These are phyloP conservation scores for Pseudogymnoascus sp. DNA, from an alignment of 2,329 filamentous ascomycete genomes.

Conservation along the genomic window DNA sequence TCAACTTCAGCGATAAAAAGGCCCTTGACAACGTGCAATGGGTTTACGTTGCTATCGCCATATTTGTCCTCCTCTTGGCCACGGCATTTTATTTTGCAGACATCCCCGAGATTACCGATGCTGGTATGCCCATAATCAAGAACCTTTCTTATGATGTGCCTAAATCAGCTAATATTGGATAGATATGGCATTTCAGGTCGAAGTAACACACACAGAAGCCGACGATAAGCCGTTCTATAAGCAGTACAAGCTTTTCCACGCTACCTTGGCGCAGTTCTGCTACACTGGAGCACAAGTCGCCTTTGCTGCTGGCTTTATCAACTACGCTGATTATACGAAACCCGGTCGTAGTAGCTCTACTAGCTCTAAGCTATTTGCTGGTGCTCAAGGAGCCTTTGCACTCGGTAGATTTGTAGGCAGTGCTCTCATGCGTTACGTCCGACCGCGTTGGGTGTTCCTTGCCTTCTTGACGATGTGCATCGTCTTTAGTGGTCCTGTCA, in stretches of 20 bases:
- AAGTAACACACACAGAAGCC: slow-evolving; percentile 30
- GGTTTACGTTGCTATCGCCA: slow-evolving; percentile 54
- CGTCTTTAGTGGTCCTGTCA: slow-evolving; percentile 41
- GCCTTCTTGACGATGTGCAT: slow-evolving; percentile 44
- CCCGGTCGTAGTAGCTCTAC: slow-evolving; percentile 23
- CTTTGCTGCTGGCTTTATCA: slow-evolving; percentile 61
- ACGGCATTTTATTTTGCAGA: slow-evolving; percentile 49
- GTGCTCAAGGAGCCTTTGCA: slow-evolving; percentile 66
- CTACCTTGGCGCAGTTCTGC: slow-evolving; percentile 65
- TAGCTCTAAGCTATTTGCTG: slow-evolving; percentile 52
- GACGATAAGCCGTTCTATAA: slow-evolving; percentile 55
- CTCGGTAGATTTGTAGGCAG: slow-evolving; percentile 62
- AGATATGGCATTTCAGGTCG: slow-evolving; percentile 24
- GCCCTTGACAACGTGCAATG: slow-evolving; percentile 52
- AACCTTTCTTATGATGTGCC: not conserved
- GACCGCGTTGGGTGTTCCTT: slow-evolving; percentile 59
- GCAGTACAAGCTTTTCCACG: slow-evolving; percentile 68
- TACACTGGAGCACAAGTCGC: slow-evolving; percentile 65
- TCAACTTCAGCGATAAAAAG: slow-evolving; percentile 46
- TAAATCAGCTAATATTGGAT: slow-evolving; percentile 13
- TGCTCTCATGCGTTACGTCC: slow-evolving; percentile 52
- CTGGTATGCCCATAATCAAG: slow-evolving; percentile 47
- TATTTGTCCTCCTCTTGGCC: slow-evolving; percentile 48
- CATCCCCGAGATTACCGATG: slow-evolving; percentile 46
- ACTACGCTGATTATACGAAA: slow-evolving; percentile 38